Base-by-base conservation (phyloP, 2,329 filamentous ascomycete genomes). In the Penicillium sp. region DNA sequence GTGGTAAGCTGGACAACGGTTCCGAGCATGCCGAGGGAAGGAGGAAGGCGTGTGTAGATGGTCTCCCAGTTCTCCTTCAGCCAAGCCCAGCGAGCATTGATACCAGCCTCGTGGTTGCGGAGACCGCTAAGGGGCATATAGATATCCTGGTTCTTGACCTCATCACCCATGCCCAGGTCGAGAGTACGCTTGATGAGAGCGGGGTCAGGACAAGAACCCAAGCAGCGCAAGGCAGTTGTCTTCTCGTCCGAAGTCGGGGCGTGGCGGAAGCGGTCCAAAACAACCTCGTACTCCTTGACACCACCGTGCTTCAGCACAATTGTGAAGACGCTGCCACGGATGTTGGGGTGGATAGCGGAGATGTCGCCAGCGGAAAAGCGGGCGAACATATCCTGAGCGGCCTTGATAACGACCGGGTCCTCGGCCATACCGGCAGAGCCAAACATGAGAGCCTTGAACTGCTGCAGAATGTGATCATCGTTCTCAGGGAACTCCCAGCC, bases 381-480 rank as follows among this genome's bases (percentile, higher is more conserved):
- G 67, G 82, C 80, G 70, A 97, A 96, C 89, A 97, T 95, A 23
- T 92, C 89, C 74, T 91, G 88, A 7, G 91, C 88, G 7, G 91
- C 90, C 43, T 85, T 81, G 67, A 93, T 84, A 55, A 96, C 84
- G 60, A 82, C 79, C 64, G 91, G 78, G 65, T 97, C 93, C 27
- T 91, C 91, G 39, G 86, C 83, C 60, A 90, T 78, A 51, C 92
- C 93, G 44, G 93, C 91, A 61, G 82, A 84, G 55, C 89, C 89
- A 69, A 97, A 97, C 70, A 97, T 83, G 68, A 97, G 83, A 12
- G 86, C 86, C 80, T 97, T 97, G 82, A 96, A 95, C 70, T 97
- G 92, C 72, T 96, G 91, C 70, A 92, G 82, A 60, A 97, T 87
- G 68, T 97, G 92, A 43, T 89, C 90, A 64, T 97, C 93, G 3